Evolutionary conservation across 257 asterid genomes (phyloP).

Genomic region (Solanum clarkiae): DNA sequence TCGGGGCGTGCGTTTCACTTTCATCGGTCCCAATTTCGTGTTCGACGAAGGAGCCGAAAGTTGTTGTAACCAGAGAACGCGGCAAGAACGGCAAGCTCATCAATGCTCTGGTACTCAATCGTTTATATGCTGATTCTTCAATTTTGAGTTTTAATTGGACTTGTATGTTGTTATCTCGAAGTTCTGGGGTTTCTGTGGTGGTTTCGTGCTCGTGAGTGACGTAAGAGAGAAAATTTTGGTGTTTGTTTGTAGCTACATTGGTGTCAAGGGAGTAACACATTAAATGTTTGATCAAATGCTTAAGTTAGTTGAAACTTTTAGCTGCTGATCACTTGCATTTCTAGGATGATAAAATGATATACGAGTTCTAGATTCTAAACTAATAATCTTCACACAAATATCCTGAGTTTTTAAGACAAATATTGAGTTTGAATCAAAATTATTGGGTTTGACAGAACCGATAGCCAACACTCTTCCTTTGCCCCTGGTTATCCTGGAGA

Average conservation of each 20-base stretch:
- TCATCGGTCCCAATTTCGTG: constrained; percentile 18
- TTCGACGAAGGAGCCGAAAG: constrained; percentile 23
- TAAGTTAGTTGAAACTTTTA: neutral
- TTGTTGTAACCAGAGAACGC: constrained; percentile 78
- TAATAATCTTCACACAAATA: neutral
- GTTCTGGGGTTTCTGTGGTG: neutral
- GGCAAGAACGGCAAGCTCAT: constrained; percentile 73
- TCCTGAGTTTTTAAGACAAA: neutral
- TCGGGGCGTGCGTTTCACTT: constrained; percentile 2
- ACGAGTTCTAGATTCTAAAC: neutral
- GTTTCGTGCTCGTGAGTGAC: neutral
- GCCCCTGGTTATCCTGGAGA: neutral
- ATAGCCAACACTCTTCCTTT: neutral
- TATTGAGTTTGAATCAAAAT: neutral
- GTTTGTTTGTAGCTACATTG: neutral
- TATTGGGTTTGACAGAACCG: neutral
- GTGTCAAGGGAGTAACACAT: neutral
- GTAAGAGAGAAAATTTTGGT: neutral
- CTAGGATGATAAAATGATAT: neutral
- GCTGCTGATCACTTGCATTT: neutral
- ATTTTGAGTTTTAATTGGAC: neutral
- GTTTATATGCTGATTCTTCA: neutral
- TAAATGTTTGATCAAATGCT: constrained; percentile 17
- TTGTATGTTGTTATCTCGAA: neutral
- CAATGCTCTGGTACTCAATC: constrained; percentile 38